Evolutionary conservation across 768 basidiomycete species (phyloP).

Genomic region (Coprinellus aureogranulatus): DNA sequence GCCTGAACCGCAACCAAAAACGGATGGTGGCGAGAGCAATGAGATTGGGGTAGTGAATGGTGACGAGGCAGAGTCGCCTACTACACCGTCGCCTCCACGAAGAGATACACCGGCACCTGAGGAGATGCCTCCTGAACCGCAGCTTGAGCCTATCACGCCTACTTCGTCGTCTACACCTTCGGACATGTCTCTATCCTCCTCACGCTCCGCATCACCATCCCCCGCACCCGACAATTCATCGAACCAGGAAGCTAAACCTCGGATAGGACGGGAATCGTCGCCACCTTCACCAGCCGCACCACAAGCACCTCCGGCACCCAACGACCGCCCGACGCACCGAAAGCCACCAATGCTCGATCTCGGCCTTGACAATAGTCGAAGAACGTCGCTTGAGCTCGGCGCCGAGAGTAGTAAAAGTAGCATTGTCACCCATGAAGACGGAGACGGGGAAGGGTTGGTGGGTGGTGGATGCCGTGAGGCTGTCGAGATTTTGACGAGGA

Average conservation of each 20-base stretch:
- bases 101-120: background rate
- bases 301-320: too few species aligned
- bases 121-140: background rate
- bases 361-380: background rate
- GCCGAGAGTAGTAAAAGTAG: constrained; percentile 7
- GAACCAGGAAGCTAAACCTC: too few species aligned
- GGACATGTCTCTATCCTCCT: too few species aligned
- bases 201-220: background rate
- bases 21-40: too few species aligned
- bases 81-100: background rate
- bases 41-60: background rate
- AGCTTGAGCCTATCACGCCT: background rate
- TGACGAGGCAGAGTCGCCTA: background rate
- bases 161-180: background rate
- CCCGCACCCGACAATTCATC: too few species aligned
- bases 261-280: too few species aligned
- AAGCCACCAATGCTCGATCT: background rate
- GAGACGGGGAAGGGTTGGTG: constrained; percentile 36
- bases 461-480: constrained; percentile 75
- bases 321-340: background rate
- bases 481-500: constrained; percentile 86
- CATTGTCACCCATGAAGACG: constrained; percentile 27
- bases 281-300: too few species aligned
- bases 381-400: constrained; percentile 5
- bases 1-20: background rate